Evolutionary conservation across 345 rosid genomes (phyloP).

Genomic region (Eucalyptus marginata): DNA sequence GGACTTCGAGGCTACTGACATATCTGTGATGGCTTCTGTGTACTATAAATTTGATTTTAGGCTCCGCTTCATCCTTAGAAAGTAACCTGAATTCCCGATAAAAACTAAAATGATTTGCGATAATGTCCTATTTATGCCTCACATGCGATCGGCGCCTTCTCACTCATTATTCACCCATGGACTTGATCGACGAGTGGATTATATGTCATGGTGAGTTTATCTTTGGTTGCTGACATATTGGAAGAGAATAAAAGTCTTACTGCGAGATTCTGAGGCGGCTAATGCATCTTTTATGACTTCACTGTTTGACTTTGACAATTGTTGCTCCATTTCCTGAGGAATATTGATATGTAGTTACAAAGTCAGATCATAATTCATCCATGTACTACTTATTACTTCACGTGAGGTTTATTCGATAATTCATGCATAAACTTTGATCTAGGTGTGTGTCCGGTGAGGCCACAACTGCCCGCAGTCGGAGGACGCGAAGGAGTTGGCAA

Average conservation of each 20-base stretch:
- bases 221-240: neutral
- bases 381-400: neutral
- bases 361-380: neutral
- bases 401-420: neutral
- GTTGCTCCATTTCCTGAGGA: neutral
- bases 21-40: neutral
- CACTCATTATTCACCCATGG: neutral
- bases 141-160: neutral
- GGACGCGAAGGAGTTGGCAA: slow-evolving; percentile 94
- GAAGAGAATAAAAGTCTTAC: neutral
- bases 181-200: neutral
- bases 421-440: neutral
- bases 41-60: neutral
- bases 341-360: neutral
- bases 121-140: neutral
- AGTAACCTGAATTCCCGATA: neutral
- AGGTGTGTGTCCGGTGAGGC: slow-evolving; percentile 95
- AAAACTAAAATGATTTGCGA: neutral
- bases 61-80: neutral
- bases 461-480: slow-evolving; percentile 81
- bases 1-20: neutral
- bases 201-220: neutral
- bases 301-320: neutral
- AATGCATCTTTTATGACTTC: neutral
- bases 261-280: neutral